A percentile compares a stretch with the other conserved stretches of the same genome.
These are phyloP conservation scores for Coemansia sp. DNA, from an alignment of 192 early-diverging fungal species.

Conservation along the genomic window DNA sequence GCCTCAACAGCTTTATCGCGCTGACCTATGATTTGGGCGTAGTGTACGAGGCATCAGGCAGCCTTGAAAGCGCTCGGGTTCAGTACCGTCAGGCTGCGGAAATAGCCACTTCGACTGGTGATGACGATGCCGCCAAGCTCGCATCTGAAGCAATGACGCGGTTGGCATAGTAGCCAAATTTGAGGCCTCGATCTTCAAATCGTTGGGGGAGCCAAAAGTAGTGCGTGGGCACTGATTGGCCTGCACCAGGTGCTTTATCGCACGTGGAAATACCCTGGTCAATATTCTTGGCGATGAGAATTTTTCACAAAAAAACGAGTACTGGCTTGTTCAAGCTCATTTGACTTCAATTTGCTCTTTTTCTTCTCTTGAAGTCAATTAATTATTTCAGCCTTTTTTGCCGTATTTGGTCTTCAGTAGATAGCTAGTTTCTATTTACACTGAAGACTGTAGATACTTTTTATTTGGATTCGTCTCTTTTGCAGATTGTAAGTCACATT, in stretches of 20 bases:
- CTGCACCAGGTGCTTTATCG: slow-evolving; percentile 5
- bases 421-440: slow-evolving; percentile 2
- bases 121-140: slow-evolving; percentile 25
- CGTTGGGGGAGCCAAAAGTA: neutral
- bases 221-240: neutral
- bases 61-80: slow-evolving; percentile 33
- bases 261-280: slow-evolving; percentile 7
- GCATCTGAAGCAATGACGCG: slow-evolving; percentile 25
- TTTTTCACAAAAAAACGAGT: slow-evolving; percentile 1
- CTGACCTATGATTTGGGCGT: slow-evolving; percentile 46
- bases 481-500: slow-evolving; percentile 8
- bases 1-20: slow-evolving; percentile 50
- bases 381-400: slow-evolving; percentile 7
- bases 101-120: slow-evolving; percentile 25
- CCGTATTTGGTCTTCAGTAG: slow-evolving; percentile 9
- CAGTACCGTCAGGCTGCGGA: slow-evolving; percentile 48
- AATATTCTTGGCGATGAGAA: slow-evolving; percentile 2
- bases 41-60: slow-evolving; percentile 46
- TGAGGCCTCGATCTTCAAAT: neutral
- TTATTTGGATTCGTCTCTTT: slow-evolving; percentile 8
- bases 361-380: slow-evolving; percentile 1
- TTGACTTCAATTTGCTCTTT: slow-evolving; percentile 1
- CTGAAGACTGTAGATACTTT: slow-evolving; percentile 7
- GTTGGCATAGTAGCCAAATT: slow-evolving; percentile 1
- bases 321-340: neutral